Conservation (phyloP, 371 early-diverging fungal genomes). For the Mortierella sp. region DNA sequence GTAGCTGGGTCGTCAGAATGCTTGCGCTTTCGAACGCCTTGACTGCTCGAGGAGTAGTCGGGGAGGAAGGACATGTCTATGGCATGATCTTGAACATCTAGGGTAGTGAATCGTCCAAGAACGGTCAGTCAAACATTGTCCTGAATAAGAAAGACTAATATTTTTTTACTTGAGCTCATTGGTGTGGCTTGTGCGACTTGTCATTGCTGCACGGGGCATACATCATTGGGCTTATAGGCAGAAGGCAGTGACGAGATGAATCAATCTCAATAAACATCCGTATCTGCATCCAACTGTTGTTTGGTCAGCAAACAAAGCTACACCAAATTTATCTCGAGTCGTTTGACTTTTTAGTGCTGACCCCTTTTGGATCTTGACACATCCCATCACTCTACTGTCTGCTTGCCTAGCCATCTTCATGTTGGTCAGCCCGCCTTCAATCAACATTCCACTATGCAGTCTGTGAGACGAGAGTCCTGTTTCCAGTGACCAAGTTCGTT, state of each 20-base stretch:
- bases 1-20: slow-evolving; percentile 29
- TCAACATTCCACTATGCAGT: slow-evolving; percentile 5
- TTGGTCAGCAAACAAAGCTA: slow-evolving; percentile 1
- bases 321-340: slow-evolving; percentile 1
- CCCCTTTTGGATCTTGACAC: not conserved
- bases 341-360: not conserved
- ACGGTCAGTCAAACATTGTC: slow-evolving; percentile 11
- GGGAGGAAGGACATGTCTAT: slow-evolving; percentile 16
- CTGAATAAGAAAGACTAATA: not conserved
- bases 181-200: not conserved
- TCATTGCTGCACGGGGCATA: slow-evolving; percentile 4
- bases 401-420: slow-evolving; percentile 4
- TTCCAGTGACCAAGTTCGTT: not conserved
- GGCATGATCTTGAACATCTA: slow-evolving; percentile 24
- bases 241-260: slow-evolving; percentile 8
- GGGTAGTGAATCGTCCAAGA: not conserved
- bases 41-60: slow-evolving; percentile 17
- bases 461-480: slow-evolving; percentile 6
- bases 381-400: slow-evolving; percentile 12
- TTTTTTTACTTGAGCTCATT: not conserved
- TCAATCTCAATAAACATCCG: slow-evolving; percentile 20
- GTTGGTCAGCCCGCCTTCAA: slow-evolving; percentile 2
- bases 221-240: slow-evolving; percentile 3
- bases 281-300: slow-evolving; percentile 3
- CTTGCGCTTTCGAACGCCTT: slow-evolving; percentile 34